Conservation (phyloP, 2,329 filamentous ascomycete genomes). For the Proliferodiscus dingleyae region DNA sequence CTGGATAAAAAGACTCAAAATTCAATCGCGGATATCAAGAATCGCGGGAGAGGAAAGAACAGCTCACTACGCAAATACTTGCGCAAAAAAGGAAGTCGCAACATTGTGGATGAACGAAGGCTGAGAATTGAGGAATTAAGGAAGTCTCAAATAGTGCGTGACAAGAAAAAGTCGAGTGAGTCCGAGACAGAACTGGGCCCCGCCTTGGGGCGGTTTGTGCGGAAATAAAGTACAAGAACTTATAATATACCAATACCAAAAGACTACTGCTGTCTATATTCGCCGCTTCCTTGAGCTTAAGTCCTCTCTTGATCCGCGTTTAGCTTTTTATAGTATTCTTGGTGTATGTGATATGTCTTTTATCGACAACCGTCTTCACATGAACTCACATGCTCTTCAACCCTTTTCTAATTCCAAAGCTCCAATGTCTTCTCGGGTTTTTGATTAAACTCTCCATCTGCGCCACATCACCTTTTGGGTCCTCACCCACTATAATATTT, state of each 20-base stretch:
- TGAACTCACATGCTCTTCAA: too few species aligned
- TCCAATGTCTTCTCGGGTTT: constrained; percentile 29
- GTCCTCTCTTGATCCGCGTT: too few species aligned
- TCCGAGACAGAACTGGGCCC: constrained; percentile 74
- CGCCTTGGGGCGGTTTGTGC: constrained; percentile 78
- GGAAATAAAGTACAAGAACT: constrained; percentile 47
- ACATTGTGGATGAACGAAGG: constrained; percentile 93
- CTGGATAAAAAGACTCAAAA: constrained; percentile 64
- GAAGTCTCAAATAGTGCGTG: constrained; percentile 61
- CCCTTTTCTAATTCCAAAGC: constrained; percentile 17
- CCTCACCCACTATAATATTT: constrained; percentile 29
- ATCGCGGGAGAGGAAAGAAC: constrained; percentile 84
- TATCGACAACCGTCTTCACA: too few species aligned
- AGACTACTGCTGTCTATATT: too few species aligned
- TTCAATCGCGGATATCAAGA: constrained; percentile 59
- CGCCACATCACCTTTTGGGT: constrained; percentile 27
- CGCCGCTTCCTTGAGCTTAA: too few species aligned
- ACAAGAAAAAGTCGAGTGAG: constrained; percentile 62
- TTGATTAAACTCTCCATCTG: constrained; percentile 34
- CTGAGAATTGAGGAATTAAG: constrained; percentile 79
- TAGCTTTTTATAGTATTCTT: too few species aligned
- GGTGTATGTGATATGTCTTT: too few species aligned
- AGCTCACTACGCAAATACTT: constrained; percentile 82
- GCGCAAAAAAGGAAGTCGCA: constrained; percentile 86
- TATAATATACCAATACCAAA: too few species aligned